These are phyloP conservation scores for Diaporthe velutina DNA, from an alignment of 2,329 filamentous ascomycete species.

Conservation along the genomic window DNA sequence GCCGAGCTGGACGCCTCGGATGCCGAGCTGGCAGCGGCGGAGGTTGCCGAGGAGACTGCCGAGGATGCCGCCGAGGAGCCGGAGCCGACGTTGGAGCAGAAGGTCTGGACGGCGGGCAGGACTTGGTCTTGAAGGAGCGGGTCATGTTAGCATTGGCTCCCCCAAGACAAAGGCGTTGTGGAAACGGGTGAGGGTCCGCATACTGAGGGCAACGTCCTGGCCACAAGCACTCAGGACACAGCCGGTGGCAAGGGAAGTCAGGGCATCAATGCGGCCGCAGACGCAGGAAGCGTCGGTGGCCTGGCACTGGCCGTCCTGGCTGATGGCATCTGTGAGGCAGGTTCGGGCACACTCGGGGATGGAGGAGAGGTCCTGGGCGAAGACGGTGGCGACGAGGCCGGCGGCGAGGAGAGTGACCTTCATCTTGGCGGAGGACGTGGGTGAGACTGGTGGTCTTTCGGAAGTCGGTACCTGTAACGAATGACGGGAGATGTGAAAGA, in stretches of 20 bases:
- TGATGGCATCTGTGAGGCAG: conserved; percentile 18
- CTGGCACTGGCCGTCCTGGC: conserved; percentile 20
- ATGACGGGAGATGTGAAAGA: background rate
- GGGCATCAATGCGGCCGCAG: conserved; percentile 17
- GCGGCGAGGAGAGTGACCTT: conserved; percentile 31
- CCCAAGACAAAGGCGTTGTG: background rate
- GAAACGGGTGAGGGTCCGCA: background rate
- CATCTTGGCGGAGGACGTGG: conserved; percentile 6
- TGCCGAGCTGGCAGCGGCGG: background rate
- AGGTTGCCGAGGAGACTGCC: background rate
- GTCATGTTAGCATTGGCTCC: background rate
- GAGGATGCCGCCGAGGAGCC: background rate
- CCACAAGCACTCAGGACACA: conserved; percentile 17
- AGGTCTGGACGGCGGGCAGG: conserved; percentile 19
- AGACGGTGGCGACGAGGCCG: conserved; percentile 24
- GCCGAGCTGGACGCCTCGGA: background rate
- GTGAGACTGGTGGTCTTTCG: background rate
- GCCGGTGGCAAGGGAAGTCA: conserved; percentile 17
- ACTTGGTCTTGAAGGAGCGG: background rate
- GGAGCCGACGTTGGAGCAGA: conserved; percentile 19
- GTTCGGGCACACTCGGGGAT: conserved; percentile 13
- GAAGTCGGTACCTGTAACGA: background rate
- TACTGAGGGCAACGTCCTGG: conserved; percentile 23
- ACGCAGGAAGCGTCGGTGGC: background rate
- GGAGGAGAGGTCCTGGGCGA: conserved; percentile 21